These are phyloP conservation scores for Pichia sp. DNA, from an alignment of 1,139 yeast species.

Conservation along the genomic window DNA sequence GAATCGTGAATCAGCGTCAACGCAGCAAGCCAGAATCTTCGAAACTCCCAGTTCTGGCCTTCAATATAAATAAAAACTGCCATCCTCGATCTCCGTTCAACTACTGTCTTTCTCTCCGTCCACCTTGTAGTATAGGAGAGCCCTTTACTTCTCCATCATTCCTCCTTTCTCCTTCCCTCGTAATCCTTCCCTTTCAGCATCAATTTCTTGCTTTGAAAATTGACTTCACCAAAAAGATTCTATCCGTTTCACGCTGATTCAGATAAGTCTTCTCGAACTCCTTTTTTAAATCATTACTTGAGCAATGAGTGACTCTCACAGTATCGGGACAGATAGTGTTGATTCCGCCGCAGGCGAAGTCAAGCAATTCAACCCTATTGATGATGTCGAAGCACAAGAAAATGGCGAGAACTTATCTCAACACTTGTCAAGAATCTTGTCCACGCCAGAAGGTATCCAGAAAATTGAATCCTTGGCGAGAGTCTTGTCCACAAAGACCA, in stretches of 20 bases:
- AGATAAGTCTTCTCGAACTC: not conserved
- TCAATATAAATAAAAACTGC: not conserved
- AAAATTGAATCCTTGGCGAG: constrained; percentile 28
- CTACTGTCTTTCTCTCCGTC: not conserved
- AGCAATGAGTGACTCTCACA: constrained; percentile 16
- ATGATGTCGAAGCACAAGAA: constrained; percentile 25
- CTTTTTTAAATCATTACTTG: not conserved
- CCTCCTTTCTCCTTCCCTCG: not conserved
- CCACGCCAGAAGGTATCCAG: constrained; percentile 27
- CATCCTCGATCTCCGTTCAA: not conserved
- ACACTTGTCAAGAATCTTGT: constrained; percentile 26
- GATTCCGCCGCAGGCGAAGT: constrained; percentile 23
- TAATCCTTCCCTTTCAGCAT: not conserved
- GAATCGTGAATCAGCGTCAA: not conserved
- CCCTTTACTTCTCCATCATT: not conserved
- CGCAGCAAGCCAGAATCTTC: not conserved
- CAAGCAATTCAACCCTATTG: constrained; percentile 25
- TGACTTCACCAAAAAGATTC: constrained; percentile 2
- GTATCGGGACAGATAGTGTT: constrained; percentile 24
- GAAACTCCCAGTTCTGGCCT: not conserved
- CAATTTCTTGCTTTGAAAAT: constrained; percentile 3
- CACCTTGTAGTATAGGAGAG: not conserved
- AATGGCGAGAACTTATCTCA: constrained; percentile 25
- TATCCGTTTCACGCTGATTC: not conserved
- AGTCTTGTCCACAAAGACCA: constrained; percentile 28